phyloP scores from a whole-genome alignment of 1,284 basidiomycete genomes.

The Sutorius eximius region DNA sequence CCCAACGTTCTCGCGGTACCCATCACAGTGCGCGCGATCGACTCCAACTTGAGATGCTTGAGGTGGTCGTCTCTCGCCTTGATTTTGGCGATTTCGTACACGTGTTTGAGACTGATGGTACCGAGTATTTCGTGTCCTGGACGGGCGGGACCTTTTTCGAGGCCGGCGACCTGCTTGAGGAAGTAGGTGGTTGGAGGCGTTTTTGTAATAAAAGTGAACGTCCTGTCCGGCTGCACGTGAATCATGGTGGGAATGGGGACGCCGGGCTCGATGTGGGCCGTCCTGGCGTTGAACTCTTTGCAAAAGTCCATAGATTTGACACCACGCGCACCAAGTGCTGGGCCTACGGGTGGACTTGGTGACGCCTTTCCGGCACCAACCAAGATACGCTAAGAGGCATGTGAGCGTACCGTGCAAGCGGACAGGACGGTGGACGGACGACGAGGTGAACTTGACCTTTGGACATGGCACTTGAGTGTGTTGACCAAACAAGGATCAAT shows the following conservation, averaged over 20 bases:
- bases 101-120: conserved; percentile 91
- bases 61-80: conserved; percentile 90
- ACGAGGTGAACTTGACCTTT: conserved; percentile 37
- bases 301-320: conserved; percentile 99
- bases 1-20: conserved; percentile 86
- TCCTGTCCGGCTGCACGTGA: conserved; percentile 91
- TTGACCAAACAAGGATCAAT: conserved; percentile 21
- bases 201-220: conserved; percentile 91
- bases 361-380: conserved; percentile 94
- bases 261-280: conserved; percentile 85
- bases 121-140: conserved; percentile 77
- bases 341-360: conserved; percentile 95
- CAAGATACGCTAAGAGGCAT: conserved; percentile 63
- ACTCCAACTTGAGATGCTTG: conserved; percentile 80
- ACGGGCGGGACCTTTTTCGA: conserved; percentile 86
- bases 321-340: conserved; percentile 95
- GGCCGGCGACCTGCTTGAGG: conserved; percentile 87
- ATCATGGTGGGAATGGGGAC: conserved; percentile 90
- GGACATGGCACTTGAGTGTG: conserved; percentile 25
- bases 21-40: conserved; percentile 83
- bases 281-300: conserved; percentile 94
- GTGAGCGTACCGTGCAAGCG: conserved; percentile 5
- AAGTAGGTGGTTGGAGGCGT: conserved; percentile 92
- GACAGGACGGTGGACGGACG: conserved; percentile 24
- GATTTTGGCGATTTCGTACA: conserved; percentile 99